phyloP scores from a whole-genome alignment of 257 asterid species.

The Solanum chaucha region DNA sequence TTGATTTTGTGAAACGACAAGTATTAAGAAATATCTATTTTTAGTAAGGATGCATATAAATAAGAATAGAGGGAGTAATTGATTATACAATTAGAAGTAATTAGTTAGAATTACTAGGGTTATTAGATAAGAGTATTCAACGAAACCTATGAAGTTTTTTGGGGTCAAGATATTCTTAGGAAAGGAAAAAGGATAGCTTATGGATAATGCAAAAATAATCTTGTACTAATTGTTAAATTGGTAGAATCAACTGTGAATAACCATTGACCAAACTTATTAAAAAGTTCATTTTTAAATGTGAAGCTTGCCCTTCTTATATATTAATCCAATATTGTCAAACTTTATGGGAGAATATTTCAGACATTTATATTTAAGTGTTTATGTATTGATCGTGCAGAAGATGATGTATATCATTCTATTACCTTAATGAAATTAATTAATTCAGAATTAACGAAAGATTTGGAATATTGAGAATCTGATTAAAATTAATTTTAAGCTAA shows the following conservation, averaged over 20 bases:
- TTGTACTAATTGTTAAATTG: background rate
- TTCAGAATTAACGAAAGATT: background rate
- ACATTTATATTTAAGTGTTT: background rate
- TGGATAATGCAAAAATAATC: background rate
- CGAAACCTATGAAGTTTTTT: no score
- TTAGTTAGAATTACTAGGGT: background rate
- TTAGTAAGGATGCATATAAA: background rate
- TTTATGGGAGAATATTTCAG: background rate
- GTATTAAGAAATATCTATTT: no score
- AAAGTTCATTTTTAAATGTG: background rate
- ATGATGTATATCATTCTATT: background rate
- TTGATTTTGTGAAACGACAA: background rate
- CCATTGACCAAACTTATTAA: background rate
- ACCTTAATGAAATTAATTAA: background rate
- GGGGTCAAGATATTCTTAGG: conserved; percentile 3
- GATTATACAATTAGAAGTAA: background rate
- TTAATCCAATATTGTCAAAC: background rate
- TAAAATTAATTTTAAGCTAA: background rate
- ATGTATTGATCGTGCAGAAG: background rate
- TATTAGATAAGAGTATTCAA: background rate
- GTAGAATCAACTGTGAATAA: background rate
- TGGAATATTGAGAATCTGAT: background rate
- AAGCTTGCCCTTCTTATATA: background rate
- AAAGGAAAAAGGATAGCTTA: background rate
- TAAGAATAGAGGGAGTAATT: background rate